Evolutionary conservation across 768 basidiomycete genomes (phyloP), one percentile per base, ranked within the genome.

Genomic region (Trametopsis cervina): DNA sequence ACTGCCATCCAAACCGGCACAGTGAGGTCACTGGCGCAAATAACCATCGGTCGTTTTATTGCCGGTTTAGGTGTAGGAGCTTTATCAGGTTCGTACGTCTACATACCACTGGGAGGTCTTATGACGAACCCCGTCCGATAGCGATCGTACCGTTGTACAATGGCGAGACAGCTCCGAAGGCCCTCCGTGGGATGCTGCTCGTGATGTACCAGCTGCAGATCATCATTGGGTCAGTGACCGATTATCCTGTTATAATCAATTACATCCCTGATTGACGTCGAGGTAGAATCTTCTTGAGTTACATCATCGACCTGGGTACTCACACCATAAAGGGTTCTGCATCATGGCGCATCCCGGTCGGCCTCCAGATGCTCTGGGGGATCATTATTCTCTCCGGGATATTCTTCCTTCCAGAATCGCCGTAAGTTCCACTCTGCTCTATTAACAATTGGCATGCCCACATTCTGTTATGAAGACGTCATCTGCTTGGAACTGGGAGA

Each of bases 31-130:
- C 60, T 87, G 26, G 76, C 62, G 1, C 87, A 89, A 58, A 72
- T 91, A 33, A 80, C 80, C 1, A 69, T 84, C 40, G 86, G 83
- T n/a, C 78, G 83, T 3, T 85, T 81, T 51, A 69, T 88, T 44
- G 83, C 86, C 13, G 87, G 87, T 39, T 68, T 89, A 6, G 87
- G 86, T 18, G 86, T 89, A 1, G 85, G 86, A 2, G 81, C 86
- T 2, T 57, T 88, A 42, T 88, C 77, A 51, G 80, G 81, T 80
- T 56, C n/a, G 65, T 49, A 6, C 2, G 10, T 7, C 9, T 15
- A 33, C 9, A 33, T 33, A 33, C n/a, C 29, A 33, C 29, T 15
- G 15, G 29, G 15, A 33, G 29, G 29, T 15, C 9, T 33, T 15
- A 15, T 33, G n/a, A n/a, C 22, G 17, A 15, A 13, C 5, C 3